These are phyloP conservation scores for Marchantia paleacea DNA, from an alignment of 225 moss, liverwort and hornwort species.

Conservation along the genomic window DNA sequence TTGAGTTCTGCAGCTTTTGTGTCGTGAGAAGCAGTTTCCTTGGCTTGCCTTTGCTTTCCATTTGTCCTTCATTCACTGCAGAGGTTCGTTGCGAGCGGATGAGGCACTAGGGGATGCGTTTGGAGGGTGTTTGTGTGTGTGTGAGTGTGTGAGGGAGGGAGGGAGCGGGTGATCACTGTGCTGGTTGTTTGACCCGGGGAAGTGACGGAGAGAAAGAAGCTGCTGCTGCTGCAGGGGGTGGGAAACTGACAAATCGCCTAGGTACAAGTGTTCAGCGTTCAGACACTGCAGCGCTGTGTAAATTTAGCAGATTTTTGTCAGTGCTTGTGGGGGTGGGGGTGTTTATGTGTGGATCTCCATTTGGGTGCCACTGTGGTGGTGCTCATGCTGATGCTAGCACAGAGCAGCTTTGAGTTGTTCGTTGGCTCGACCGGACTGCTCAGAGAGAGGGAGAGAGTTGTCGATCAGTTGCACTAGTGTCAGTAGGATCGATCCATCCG, in stretches of 20 bases:
- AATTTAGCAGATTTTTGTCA: neutral
- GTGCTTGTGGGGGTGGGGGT: neutral
- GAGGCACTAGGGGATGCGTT: too few relatives aligned
- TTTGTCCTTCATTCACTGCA: too few relatives aligned
- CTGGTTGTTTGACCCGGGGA: neutral
- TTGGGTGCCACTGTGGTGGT: conserved; percentile 8
- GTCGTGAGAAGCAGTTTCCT: too few relatives aligned
- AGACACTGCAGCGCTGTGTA: neutral
- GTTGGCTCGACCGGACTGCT: too few relatives aligned
- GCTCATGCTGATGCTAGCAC: too few relatives aligned
- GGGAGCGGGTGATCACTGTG: too few relatives aligned
- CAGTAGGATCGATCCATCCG: conserved; percentile 4
- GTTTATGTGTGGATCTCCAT: neutral
- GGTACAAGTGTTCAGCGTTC: neutral
- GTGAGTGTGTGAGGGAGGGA: neutral
- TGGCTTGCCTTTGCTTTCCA: too few relatives aligned
- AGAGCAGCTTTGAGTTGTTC: too few relatives aligned
- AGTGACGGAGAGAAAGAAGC: conserved; percentile 1
- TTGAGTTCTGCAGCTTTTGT: too few relatives aligned
- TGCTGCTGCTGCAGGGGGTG: neutral
- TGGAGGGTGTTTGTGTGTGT: neutral
- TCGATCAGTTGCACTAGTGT: neutral
- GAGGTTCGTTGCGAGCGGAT: too few relatives aligned
- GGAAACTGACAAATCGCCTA: neutral
- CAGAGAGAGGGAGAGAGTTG: neutral